phyloP scores from a whole-genome alignment of 2,329 filamentous ascomycete genomes.

The Calonectria leucothoes region DNA sequence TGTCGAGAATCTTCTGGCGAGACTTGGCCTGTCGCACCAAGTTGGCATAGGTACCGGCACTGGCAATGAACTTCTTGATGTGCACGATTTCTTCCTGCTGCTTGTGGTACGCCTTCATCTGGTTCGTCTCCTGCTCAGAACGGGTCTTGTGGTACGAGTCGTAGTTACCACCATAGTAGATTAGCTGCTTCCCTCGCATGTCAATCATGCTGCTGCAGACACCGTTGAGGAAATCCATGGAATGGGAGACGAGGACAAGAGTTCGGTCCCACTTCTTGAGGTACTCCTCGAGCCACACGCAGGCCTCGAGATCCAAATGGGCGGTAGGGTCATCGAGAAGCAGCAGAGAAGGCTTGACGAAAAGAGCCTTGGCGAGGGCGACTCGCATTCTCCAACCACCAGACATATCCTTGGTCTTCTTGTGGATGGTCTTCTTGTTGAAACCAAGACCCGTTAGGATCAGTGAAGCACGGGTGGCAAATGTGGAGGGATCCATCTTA shows the following conservation, averaged over 20 bases:
- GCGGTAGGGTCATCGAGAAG: conserved; percentile 98
- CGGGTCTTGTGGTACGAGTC: conserved; percentile 97
- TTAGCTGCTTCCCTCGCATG: conserved; percentile 88
- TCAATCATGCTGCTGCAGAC: conserved; percentile 99
- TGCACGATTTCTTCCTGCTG: conserved; percentile 99
- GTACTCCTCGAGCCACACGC: conserved; percentile 99
- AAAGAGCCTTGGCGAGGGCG: conserved; percentile 94
- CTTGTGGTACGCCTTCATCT: conserved; percentile 99
- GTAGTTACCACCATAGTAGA: conserved; percentile 99
- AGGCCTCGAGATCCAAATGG: conserved; percentile 98
- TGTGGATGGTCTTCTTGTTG: conserved; percentile 97
- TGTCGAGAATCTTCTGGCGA: conserved; percentile 99
- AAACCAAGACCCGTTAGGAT: conserved; percentile 99
- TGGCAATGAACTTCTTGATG: conserved; percentile 99
- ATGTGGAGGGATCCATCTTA: conserved; percentile 98
- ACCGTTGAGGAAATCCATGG: conserved; percentile 98
- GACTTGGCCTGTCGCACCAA: conserved; percentile 99
- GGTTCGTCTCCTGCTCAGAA: conserved; percentile 93
- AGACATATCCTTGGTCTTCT: conserved; percentile 99
- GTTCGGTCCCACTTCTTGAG: conserved; percentile 99
- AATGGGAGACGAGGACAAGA: conserved; percentile 95
- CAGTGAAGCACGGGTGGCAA: conserved; percentile 92
- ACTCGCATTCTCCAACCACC: conserved; percentile 99
- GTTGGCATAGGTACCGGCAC: conserved; percentile 99
- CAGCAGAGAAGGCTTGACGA: conserved; percentile 96